Conservation (phyloP, 2,329 filamentous ascomycete genomes). For the Curvularia hawaiiensis region DNA sequence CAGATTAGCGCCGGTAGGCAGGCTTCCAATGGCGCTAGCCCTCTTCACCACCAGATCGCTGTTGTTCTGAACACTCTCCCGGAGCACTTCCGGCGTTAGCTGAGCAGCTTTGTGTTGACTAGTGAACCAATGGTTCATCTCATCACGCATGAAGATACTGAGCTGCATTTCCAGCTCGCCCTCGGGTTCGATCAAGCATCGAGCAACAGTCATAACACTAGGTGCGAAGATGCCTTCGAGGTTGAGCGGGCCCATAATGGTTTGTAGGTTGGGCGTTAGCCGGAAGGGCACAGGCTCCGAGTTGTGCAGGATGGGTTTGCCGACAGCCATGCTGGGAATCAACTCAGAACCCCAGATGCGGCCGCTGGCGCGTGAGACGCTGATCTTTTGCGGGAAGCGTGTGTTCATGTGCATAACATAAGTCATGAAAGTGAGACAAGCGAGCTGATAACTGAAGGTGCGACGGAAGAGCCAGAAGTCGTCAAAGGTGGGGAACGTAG, state of each 20-base stretch:
- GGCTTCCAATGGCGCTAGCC: slow-evolving; percentile 80
- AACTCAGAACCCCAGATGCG: slow-evolving; percentile 97
- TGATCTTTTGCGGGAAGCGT: slow-evolving; percentile 93
- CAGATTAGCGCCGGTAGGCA: slow-evolving; percentile 73
- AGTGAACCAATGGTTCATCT: slow-evolving; percentile 97
- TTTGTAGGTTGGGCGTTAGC: slow-evolving; percentile 93
- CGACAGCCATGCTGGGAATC: slow-evolving; percentile 83
- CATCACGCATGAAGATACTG: slow-evolving; percentile 92
- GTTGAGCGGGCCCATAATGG: slow-evolving; percentile 91
- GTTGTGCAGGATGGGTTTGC: slow-evolving; percentile 91
- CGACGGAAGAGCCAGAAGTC: slow-evolving; percentile 99
- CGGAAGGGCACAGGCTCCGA: slow-evolving; percentile 96
- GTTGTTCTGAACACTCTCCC: slow-evolving; percentile 83
- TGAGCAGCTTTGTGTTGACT: slow-evolving; percentile 67
- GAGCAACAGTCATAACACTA: slow-evolving; percentile 93
- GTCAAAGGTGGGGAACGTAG: slow-evolving; percentile 82
- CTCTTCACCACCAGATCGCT: slow-evolving; percentile 91
- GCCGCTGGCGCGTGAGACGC: slow-evolving; percentile 81
- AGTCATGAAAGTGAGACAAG: slow-evolving; percentile 95
- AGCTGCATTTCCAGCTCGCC: slow-evolving; percentile 91
- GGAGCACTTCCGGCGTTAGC: slow-evolving; percentile 67
- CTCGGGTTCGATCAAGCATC: slow-evolving; percentile 84
- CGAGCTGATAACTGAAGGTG: slow-evolving; percentile 95
- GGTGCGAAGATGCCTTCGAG: slow-evolving; percentile 97
- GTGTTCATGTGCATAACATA: slow-evolving; percentile 98